phyloP scores from a whole-genome alignment of 176 grass and related monocot genomes.

The Dendrocalamus sinicus region DNA sequence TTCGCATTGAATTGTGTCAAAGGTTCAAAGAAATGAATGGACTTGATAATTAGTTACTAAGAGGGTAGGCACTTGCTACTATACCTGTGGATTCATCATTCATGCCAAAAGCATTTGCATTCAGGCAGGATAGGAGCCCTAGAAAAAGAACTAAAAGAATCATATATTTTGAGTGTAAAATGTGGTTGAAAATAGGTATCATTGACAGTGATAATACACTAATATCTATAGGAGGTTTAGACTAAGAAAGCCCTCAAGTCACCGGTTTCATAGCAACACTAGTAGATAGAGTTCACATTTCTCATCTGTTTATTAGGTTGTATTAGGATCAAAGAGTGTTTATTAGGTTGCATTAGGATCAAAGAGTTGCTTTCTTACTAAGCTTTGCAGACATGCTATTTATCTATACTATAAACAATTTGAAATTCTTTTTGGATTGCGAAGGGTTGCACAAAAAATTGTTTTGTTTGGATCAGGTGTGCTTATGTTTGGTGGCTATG shows the following conservation, averaged over 20 bases:
- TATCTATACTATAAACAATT: background rate
- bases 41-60: constrained; percentile 12
- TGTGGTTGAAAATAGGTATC: constrained; percentile 20
- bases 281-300: too few relatives aligned
- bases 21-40: background rate
- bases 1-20: background rate
- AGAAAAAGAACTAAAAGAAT: constrained; percentile 1
- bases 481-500: constrained; percentile 9
- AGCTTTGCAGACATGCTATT: background rate
- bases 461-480: background rate
- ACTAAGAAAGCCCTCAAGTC: background rate
- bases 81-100: constrained; percentile 7
- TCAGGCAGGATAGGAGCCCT: background rate
- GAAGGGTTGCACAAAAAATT: background rate
- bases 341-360: background rate
- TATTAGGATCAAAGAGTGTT: background rate
- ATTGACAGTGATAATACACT: background rate
- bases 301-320: background rate
- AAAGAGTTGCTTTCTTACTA: background rate
- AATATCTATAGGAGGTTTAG: background rate
- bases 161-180: constrained; percentile 17
- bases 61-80: background rate
- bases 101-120: constrained; percentile 19
- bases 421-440: background rate
- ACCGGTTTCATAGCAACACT: background rate